Conservation (phyloP, 352 stramenopile species). For the Phytopythium delawarense region DNA sequence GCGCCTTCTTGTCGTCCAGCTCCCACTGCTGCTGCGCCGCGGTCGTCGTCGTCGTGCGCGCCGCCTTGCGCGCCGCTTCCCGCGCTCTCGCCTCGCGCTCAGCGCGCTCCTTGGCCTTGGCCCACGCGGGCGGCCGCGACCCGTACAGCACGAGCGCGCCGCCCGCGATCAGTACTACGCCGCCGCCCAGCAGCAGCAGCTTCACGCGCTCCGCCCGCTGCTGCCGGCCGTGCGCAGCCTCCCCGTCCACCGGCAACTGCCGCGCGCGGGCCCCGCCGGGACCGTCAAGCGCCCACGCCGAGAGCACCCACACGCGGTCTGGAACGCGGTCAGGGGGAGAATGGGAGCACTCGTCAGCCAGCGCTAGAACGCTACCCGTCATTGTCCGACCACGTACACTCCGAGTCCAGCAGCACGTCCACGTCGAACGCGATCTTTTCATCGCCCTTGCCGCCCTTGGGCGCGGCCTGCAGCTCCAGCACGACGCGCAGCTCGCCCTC, state of each 20-base stretch:
- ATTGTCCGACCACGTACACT: slow-evolving; percentile 24
- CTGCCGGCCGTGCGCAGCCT: slow-evolving; percentile 13
- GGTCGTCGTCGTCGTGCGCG: neutral
- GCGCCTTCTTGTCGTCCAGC: slow-evolving; percentile 8
- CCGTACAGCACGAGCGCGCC: slow-evolving; percentile 50
- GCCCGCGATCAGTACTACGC: slow-evolving; percentile 39
- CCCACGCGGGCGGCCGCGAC: slow-evolving; percentile 21
- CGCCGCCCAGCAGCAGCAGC: slow-evolving; percentile 36
- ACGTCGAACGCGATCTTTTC: slow-evolving; percentile 35
- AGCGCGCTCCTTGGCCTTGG: slow-evolving; percentile 3
- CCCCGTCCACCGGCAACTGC: slow-evolving; percentile 41
- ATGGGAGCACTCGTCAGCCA: too few relatives aligned
- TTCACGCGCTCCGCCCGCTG: slow-evolving; percentile 1
- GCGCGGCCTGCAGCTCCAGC: slow-evolving; percentile 23
- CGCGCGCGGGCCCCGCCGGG: slow-evolving; percentile 22
- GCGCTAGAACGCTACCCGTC: neutral
- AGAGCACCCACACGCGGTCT: slow-evolving; percentile 54
- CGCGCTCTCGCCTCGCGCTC: slow-evolving; percentile 5
- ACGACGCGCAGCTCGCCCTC: slow-evolving; percentile 22
- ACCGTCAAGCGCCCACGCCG: slow-evolving; percentile 50
- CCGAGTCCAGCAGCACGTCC: slow-evolving; percentile 39
- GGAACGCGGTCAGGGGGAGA: neutral
- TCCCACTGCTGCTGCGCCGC: neutral
- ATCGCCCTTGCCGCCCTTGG: slow-evolving; percentile 13
- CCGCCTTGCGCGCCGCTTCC: slow-evolving; percentile 2